Conservation (phyloP, 805 yeast species). For the Candida piceae region DNA sequence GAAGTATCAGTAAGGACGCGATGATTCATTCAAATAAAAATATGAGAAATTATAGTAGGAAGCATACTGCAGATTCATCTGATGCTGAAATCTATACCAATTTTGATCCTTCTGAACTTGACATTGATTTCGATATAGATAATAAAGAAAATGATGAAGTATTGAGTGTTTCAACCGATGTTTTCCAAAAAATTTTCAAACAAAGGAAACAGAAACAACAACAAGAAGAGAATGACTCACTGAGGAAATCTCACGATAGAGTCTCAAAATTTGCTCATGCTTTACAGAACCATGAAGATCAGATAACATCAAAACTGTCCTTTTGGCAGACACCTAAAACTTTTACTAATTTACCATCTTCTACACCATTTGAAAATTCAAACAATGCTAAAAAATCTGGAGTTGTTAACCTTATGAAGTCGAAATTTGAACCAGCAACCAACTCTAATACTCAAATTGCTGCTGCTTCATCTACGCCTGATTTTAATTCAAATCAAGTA, state of each 20-base stretch:
- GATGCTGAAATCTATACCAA: not conserved
- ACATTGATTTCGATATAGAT: slow-evolving; percentile 1
- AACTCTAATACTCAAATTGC: no score
- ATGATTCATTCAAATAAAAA: no score
- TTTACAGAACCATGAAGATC: not conserved
- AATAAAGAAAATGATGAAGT: no score
- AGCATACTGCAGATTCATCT: not conserved
- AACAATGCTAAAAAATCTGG: no score
- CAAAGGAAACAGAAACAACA: not conserved
- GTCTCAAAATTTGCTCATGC: not conserved
- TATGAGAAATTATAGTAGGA: not conserved
- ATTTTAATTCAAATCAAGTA: no score
- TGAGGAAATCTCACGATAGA: not conserved
- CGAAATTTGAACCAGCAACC: not conserved
- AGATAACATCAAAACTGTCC: no score
- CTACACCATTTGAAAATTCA: not conserved
- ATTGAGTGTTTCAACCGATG: not conserved
- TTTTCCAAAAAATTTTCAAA: not conserved
- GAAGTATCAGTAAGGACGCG: no score
- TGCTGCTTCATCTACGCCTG: no score
- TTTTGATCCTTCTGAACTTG: slow-evolving; percentile 1
- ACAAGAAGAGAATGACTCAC: not conserved
- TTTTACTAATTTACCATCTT: not conserved
- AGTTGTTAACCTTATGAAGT: not conserved
- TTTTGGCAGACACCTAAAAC: not conserved